Evolutionary conservation across 768 basidiomycete species (phyloP), one percentile per base, ranked within the genome.

Genomic region (Leccinum boreale): DNA sequence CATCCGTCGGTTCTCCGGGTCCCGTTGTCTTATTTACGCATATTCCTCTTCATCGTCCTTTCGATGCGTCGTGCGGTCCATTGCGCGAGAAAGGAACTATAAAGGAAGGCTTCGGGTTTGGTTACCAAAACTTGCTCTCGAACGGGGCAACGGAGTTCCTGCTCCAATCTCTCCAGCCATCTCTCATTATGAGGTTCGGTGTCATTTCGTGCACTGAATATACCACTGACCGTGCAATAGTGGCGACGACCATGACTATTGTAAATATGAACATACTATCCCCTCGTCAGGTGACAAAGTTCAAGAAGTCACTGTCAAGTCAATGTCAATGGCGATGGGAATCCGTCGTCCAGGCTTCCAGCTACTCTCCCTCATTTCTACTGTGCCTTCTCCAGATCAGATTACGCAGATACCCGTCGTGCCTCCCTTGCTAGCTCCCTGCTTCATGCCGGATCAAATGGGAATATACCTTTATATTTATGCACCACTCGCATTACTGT

Each of bases 201-300:
- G 11, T 28, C 19, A 49, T 24, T 57, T 50, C 21, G 15, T n/a
- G 12, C 11, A 47, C 28, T 3, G 24, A 50, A 51, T 33, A 24
- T 29, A 52, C 31, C 26, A n/a, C 63, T 62, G 53, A 62, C 50
- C 29, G 39, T 56, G 36, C 58, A 45, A 42, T 55, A 93, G 91
- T 63, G 96, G 92, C 5, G 94, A 98, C 71, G 94, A 98, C 67
- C 94, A 97, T 69, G 96, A 98, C 66, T 93, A 95, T 62, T 98
- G 96, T 72, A 91, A 91, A 75, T 84, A 86, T 66, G 76, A 77
- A 68, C 84, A 87, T 70, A 62, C 73, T 61, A 68, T 71, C 53
- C 57, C 61, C 24, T 62, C 58, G 5, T 60, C 64, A 28, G 28
- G 55, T 9, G 42, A 62, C 24, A 71, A 71, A 35, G 75, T 84